A percentile compares a stretch with the other conserved stretches of the same genome.
These are phyloP conservation scores for Strigomonas culicis DNA, from an alignment of 208 protist species.

Conservation along the genomic window DNA sequence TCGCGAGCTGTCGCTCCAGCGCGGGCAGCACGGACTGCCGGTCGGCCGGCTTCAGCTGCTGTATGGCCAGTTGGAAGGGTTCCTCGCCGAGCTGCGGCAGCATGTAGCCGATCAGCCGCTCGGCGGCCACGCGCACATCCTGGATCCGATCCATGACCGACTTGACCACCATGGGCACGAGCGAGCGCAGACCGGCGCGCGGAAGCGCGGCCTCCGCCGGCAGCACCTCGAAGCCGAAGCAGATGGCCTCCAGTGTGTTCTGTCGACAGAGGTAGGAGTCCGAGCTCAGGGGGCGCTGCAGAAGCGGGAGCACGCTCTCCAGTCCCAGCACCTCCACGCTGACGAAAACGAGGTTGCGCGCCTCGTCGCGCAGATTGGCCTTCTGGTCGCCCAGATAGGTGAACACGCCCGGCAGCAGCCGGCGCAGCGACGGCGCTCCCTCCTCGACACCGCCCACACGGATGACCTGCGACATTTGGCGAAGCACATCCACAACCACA, in stretches of 20 bases:
- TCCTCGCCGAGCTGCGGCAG: constrained; percentile 64
- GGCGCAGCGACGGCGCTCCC: constrained; percentile 36
- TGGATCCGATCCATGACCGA: constrained; percentile 80
- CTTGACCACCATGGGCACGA: constrained; percentile 55
- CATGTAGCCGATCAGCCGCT: constrained; percentile 69
- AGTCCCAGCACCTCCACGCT: constrained; percentile 61
- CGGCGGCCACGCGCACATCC: constrained; percentile 71
- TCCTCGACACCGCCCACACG: constrained; percentile 41
- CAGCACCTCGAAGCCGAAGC: constrained; percentile 55
- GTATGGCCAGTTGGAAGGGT: constrained; percentile 38
- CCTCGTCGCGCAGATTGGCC: constrained; percentile 67
- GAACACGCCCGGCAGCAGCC: constrained; percentile 55
- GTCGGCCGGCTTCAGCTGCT: constrained; percentile 74
- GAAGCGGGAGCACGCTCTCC: constrained; percentile 49
- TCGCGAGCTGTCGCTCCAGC: constrained; percentile 68
- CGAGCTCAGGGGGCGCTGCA: constrained; percentile 69
- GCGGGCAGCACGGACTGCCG: constrained; percentile 65
- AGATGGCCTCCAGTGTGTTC: constrained; percentile 70
- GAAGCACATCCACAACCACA: constrained; percentile 81
- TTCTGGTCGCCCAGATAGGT: constrained; percentile 85
- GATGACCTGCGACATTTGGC: constrained; percentile 56
- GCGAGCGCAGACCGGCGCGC: constrained; percentile 31
- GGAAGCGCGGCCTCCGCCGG: constrained; percentile 36
- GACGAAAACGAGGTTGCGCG: constrained; percentile 46
- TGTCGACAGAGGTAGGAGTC: constrained; percentile 75